phyloP scores from a whole-genome alignment of 441 rosid genomes.

The Geranium incanum region DNA sequence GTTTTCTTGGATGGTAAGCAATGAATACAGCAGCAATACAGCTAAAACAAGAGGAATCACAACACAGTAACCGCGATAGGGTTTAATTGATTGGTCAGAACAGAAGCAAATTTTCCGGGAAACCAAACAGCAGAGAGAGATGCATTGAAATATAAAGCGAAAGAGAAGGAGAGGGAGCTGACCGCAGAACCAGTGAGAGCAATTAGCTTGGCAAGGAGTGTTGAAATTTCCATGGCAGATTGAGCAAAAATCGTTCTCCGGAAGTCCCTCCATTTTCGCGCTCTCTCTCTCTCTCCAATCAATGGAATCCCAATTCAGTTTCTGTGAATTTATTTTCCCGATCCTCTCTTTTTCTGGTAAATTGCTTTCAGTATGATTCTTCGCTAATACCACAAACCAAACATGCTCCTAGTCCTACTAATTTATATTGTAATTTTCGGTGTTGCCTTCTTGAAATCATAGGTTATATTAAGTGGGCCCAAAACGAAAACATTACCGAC shows the following conservation, averaged over 20 bases:
- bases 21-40: too few species aligned
- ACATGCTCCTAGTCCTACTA: too few species aligned
- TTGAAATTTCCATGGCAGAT: constrained; percentile 62
- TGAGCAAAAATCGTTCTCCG: constrained; percentile 57
- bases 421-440: too few species aligned
- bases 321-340: background rate
- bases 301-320: background rate
- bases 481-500: too few species aligned
- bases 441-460: too few species aligned
- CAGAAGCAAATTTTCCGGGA: background rate
- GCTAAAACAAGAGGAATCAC: too few species aligned
- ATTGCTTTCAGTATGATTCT: too few species aligned
- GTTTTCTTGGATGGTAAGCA: background rate
- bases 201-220: constrained; percentile 81
- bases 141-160: background rate
- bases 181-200: constrained; percentile 99
- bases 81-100: background rate
- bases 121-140: background rate
- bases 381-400: too few species aligned
- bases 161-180: background rate
- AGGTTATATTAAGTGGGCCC: too few species aligned
- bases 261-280: constrained; percentile 53
- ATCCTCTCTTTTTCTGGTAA: too few species aligned
- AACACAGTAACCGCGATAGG: background rate
- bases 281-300: background rate